These are phyloP conservation scores for Cyclocybe cylindracea DNA, from an alignment of 768 basidiomycete species.

Conservation along the genomic window DNA sequence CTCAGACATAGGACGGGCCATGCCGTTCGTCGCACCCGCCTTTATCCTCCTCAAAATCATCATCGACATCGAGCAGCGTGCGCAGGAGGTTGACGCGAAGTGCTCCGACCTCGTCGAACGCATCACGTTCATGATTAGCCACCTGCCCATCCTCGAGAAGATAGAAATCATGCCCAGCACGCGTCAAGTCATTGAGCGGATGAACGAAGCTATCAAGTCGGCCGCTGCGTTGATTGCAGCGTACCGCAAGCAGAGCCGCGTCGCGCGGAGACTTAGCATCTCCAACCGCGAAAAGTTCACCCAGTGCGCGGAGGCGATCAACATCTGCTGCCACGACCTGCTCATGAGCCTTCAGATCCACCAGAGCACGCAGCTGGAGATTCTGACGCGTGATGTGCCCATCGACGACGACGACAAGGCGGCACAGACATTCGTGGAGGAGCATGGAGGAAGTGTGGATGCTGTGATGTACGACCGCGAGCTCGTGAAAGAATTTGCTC, in stretches of 20 bases:
- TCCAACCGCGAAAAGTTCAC: slow-evolving; percentile 38
- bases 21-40: slow-evolving; percentile 40
- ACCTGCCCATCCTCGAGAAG: slow-evolving; percentile 33
- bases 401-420: slow-evolving; percentile 37
- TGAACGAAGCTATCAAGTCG: slow-evolving; percentile 37
- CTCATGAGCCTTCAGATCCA: slow-evolving; percentile 44
- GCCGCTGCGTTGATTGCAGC: slow-evolving; percentile 38
- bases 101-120: slow-evolving; percentile 41
- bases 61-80: slow-evolving; percentile 36
- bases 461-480: slow-evolving; percentile 33
- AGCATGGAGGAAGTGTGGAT: slow-evolving; percentile 36
- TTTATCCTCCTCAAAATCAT: slow-evolving; percentile 41
- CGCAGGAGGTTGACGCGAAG: slow-evolving; percentile 39
- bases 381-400: slow-evolving; percentile 37
- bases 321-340: slow-evolving; percentile 35
- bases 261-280: slow-evolving; percentile 38
- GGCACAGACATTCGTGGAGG: slow-evolving; percentile 33
- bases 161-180: slow-evolving; percentile 34
- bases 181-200: slow-evolving; percentile 36
- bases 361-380: slow-evolving; percentile 36
- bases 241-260: slow-evolving; percentile 35
- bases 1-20: slow-evolving; percentile 34
- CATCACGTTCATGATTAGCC: slow-evolving; percentile 43
- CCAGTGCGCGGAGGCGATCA: slow-evolving; percentile 29
- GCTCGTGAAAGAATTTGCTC: slow-evolving; percentile 38